Evolutionary conservation across 306 rosid species (phyloP).

Genomic region (Trichosanthes cucumerina): DNA sequence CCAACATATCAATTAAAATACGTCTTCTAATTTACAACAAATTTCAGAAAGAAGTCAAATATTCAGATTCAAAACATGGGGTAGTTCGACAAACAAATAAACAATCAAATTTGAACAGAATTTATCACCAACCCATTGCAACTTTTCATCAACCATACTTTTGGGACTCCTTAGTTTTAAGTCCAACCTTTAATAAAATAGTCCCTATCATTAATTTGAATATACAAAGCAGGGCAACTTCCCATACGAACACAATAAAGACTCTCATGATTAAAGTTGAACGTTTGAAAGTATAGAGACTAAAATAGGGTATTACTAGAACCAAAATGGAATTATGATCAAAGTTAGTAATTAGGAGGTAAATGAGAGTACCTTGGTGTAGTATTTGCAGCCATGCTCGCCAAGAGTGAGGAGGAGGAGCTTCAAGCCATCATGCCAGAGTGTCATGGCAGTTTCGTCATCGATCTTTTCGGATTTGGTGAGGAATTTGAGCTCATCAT

Average conservation of each 20-base stretch:
- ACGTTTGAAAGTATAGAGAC: background rate
- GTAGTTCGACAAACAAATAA: background rate
- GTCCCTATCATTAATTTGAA: no score
- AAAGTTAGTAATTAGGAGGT: no score
- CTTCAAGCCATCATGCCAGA: slow-evolving; percentile 78
- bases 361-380: slow-evolving; percentile 53
- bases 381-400: slow-evolving; percentile 79
- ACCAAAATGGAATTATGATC: no score
- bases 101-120: background rate
- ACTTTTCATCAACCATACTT: background rate
- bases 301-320: no score
- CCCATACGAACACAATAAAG: no score
- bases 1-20: background rate
- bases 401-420: slow-evolving; percentile 93
- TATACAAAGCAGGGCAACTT: no score
- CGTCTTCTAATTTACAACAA: background rate
- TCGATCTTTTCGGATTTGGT: slow-evolving; percentile 59
- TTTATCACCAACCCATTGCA: background rate
- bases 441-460: slow-evolving; percentile 60
- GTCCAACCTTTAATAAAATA: no score
- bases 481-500: slow-evolving; percentile 77
- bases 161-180: no score
- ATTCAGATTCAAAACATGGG: background rate
- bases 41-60: background rate
- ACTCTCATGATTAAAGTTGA: background rate